Evolutionary conservation across 2,329 filamentous ascomycete species (phyloP).

Genomic region (Talaromyces sp.): DNA sequence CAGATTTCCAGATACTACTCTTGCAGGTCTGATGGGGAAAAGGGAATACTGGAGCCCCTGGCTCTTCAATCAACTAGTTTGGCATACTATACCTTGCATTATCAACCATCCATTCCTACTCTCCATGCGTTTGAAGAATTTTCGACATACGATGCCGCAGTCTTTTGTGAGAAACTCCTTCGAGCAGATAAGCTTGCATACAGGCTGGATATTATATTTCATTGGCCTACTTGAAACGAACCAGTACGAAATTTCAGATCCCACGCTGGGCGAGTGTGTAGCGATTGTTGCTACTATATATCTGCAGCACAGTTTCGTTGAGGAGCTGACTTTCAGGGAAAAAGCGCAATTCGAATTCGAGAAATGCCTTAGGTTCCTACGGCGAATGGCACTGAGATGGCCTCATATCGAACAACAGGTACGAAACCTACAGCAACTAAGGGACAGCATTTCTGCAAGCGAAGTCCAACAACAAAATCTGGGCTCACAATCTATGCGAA

Average conservation of each 20-base stretch:
- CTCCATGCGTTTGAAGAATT: conserved; percentile 49
- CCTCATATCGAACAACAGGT: conserved; percentile 40
- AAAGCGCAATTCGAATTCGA: conserved; percentile 43
- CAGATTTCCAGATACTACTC: conserved; percentile 41
- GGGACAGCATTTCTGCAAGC: conserved; percentile 32
- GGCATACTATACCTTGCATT: conserved; percentile 51
- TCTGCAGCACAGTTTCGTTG: conserved; percentile 52
- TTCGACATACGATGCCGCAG: conserved; percentile 51
- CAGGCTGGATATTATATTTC: conserved; percentile 53
- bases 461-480: conserved; percentile 13
- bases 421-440: conserved; percentile 27
- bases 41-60: conserved; percentile 53
- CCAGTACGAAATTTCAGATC: conserved; percentile 46
- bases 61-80: conserved; percentile 51
- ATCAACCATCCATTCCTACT: conserved; percentile 54
- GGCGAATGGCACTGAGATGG: conserved; percentile 40
- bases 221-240: conserved; percentile 47
- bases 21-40: conserved; percentile 41
- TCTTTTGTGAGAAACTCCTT: conserved; percentile 53
- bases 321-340: conserved; percentile 33
- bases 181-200: conserved; percentile 50
- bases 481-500: neutral
- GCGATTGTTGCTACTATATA: conserved; percentile 53
- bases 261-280: conserved; percentile 48
- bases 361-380: conserved; percentile 46